Evolutionary conservation across 2,329 filamentous ascomycete species (phyloP), one percentile per base, ranked within the genome.

Genomic region (Colletotrichum aenigma): DNA sequence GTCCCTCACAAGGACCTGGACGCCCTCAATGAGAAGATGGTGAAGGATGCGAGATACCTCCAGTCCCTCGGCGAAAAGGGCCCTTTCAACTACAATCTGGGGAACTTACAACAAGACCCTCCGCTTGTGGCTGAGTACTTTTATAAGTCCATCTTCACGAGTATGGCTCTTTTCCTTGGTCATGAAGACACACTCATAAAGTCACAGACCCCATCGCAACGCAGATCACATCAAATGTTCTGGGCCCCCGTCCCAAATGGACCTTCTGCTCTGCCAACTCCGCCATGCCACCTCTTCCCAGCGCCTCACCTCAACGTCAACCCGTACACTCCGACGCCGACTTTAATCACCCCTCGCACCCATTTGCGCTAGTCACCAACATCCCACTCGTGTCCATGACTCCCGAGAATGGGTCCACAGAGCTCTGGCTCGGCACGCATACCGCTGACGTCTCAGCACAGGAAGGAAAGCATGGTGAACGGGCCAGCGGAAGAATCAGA

Each of bases 1-100:
- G 84, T 92, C 24, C 85, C 87, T 0, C 88, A 90, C 76, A 79
- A 84, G 0, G 80, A 87, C n/a, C 82, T 93, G 4, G 89, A 93
- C 78, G 78, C 79, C 8, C 83, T 93, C 48, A 93, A 93, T 78
- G 76, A 78, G 61, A 90, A 89, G 77, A 93, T 93, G 91, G 86
- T 90, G 2, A 43, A 89, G 61, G 91, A 93, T 80, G 91, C 91
- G 2, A 85, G 84, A 3, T 79, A 81, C 5, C 84, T 93, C 4
- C 89, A 90, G 72, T 84, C 83, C 1, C 83, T 85, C 36, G 90
- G 90, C 3, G 87, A 91, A 24, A 85, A 90, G 18, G 87, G 88
- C 1, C 90, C 90, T 0, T 93, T 89, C 84, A 93, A 93, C 78
- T 93, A 93, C 79, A 92, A 93, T 79, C 87, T 87, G 64, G 90